Conservation (phyloP, 2,329 filamentous ascomycete species). For the Trichoderma aggressivum region DNA sequence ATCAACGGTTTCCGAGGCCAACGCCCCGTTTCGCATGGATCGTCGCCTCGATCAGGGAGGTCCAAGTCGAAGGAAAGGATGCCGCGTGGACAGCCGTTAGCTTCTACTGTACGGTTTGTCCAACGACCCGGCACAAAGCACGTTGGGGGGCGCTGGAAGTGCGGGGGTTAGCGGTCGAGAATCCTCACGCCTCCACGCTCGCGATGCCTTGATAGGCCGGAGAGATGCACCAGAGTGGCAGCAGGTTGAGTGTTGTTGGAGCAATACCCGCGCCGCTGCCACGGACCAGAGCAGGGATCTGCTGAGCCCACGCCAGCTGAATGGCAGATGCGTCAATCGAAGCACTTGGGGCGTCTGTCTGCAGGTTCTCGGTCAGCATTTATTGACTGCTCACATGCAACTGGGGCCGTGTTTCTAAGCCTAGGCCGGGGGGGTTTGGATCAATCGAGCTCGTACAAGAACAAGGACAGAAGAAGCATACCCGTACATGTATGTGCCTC, state of each 20-base stretch:
- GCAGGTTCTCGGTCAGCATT: background rate
- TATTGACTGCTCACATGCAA: background rate
- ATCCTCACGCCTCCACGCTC: background rate
- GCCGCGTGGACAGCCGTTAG: constrained; percentile 15
- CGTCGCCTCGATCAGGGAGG: constrained; percentile 12
- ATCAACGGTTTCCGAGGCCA: background rate
- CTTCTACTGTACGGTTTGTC: background rate
- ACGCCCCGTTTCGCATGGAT: constrained; percentile 11
- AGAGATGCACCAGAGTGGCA: background rate
- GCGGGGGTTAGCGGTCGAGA: constrained; percentile 18
- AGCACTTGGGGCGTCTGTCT: background rate
- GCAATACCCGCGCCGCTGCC: background rate
- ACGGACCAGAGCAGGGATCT: background rate
- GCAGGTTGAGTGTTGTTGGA: background rate
- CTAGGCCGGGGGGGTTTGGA: background rate
- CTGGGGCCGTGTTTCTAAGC: background rate
- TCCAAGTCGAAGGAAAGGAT: constrained; percentile 6
- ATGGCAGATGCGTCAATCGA: background rate
- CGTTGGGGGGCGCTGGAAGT: constrained; percentile 5
- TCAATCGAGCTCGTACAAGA: background rate
- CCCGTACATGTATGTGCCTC: background rate
- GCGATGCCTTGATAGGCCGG: background rate
- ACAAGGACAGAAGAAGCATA: background rate
- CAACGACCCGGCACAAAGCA: background rate
- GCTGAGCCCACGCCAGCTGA: constrained; percentile 5